Percentiles rank a stretch among this genome's conserved stretches.
These are phyloP conservation scores for Hanseniaspora vineae DNA, from an alignment of 805 yeast species.

Conservation along the genomic window DNA sequence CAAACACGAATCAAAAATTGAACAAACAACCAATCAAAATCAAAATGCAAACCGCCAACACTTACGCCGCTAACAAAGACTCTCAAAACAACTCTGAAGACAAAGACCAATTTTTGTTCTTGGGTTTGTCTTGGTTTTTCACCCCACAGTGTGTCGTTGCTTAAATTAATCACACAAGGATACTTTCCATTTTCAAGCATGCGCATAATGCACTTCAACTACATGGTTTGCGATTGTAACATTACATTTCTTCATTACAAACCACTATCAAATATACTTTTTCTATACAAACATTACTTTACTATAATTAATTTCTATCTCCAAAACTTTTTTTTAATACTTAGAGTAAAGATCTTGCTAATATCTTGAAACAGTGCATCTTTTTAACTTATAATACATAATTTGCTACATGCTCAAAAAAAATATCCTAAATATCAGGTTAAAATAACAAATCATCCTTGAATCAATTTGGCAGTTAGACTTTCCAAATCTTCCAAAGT, in stretches of 20 bases:
- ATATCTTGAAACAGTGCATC: neutral
- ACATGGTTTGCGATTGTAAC: neutral
- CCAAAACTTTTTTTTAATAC: neutral
- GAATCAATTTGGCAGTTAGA: slow-evolving; percentile 42
- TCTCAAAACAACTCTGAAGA: slow-evolving; percentile 5
- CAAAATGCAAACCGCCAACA: slow-evolving; percentile 4
- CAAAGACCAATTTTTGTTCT: slow-evolving; percentile 5
- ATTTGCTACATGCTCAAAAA: neutral
- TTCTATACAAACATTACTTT: neutral
- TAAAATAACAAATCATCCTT: slow-evolving; percentile 4
- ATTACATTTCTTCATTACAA: neutral
- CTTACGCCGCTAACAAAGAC: slow-evolving; percentile 5
- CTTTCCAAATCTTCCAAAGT: slow-evolving; percentile 92
- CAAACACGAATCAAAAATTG: slow-evolving; percentile 1
- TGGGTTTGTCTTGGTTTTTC: slow-evolving; percentile 6
- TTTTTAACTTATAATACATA: neutral
- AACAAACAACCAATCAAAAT: neutral
- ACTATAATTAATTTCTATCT: neutral
- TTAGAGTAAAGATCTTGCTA: neutral
- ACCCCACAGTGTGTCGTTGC: slow-evolving; percentile 8
- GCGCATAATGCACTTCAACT: neutral
- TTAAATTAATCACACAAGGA: neutral
- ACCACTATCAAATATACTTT: neutral
- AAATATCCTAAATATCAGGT: neutral
- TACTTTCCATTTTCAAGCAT: too few relatives aligned